A percentile compares a stretch with the other conserved stretches of the same genome.
phyloP scores from a whole-genome alignment of 23 red algal species.

The Agarophyton chilense region DNA sequence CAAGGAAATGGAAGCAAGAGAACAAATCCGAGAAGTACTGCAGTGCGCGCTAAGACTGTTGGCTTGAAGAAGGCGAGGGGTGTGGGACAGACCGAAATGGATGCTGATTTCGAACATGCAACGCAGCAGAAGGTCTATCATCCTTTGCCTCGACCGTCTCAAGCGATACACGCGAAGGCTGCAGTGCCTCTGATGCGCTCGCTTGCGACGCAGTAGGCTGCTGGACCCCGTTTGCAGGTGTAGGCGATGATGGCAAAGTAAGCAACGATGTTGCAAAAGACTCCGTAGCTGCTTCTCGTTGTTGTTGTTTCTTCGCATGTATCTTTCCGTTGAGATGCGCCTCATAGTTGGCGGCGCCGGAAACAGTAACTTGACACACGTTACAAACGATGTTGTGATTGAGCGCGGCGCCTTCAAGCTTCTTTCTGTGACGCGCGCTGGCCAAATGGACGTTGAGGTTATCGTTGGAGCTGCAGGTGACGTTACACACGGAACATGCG shows the following conservation, averaged over 20 bases:
- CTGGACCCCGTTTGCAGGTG: neutral
- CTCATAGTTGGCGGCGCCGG: slow-evolving; percentile 33
- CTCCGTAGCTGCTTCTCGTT: neutral
- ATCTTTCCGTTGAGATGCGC: slow-evolving; percentile 41
- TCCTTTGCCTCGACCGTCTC: neutral
- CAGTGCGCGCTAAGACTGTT: neutral
- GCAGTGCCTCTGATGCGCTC: neutral
- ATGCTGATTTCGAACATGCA: neutral
- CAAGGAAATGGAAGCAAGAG: neutral
- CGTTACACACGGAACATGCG: slow-evolving; percentile 19
- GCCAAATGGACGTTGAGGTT: slow-evolving; percentile 36
- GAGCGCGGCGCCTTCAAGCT: neutral
- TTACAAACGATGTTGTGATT: neutral
- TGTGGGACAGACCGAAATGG: neutral
- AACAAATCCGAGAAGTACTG: neutral
- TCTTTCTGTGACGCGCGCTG: slow-evolving; percentile 18
- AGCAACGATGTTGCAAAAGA: neutral
- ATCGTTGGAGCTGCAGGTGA: slow-evolving; percentile 40
- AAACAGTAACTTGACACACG: slow-evolving; percentile 24
- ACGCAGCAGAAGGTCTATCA: neutral
- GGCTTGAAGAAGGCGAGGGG: neutral
- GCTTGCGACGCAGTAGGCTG: neutral
- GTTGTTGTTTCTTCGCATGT: slow-evolving; percentile 28
- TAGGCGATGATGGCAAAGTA: neutral
- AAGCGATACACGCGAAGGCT: neutral